Evolutionary conservation across 495 filamentous ascomycete genomes (phyloP), one percentile per base, ranked within the genome.

Genomic region (Aspergillus mulundensis): DNA sequence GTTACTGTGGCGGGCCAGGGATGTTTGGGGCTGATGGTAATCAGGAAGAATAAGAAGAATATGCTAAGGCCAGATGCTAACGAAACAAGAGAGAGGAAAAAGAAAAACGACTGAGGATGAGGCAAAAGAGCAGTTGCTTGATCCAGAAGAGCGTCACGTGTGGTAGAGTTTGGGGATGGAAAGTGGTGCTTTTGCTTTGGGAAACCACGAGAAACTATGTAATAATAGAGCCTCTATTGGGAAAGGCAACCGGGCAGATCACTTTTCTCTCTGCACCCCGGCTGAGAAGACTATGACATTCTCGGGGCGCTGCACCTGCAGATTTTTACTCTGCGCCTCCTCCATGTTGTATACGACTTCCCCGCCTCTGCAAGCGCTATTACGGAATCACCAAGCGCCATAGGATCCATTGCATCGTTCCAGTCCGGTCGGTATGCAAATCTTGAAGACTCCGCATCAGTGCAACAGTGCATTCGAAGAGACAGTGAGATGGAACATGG

Each of bases 81-180:
- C 30, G 44, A 34, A 49, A 19, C 7, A 51, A 38, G 12, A 6
- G 30, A 39, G 42, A 55, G 44, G 24, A 24, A 40, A 42, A 50
- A 49, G 49, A 42, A 21, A 24, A 21, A 47, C 20, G 15, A 41
- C 7, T 21, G 11, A 36, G 32, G 32, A 38, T 23, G 34, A 41
- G n/a, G 21, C 19, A 32, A 49, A 23, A 38, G 46, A 57, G 24
- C 50, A 49, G 50, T 41, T 59, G 42, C 56, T 53, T 15, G 44
- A 58, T 58, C 48, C 5, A 53, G 56, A 32, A 39, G 23, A 42
- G 45, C 50, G 56, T 58, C 56, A 58, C 56, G 56, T 58, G 56
- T 58, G 56, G 24, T 12, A 12, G 25, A 47, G 12, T 14, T 48
- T 32, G 45, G 25, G 16, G 18, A 15, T 28, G 34, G 25, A 28